Conservation (phyloP, 2,329 filamentous ascomycete genomes). For the Aspergillus unguis region DNA sequence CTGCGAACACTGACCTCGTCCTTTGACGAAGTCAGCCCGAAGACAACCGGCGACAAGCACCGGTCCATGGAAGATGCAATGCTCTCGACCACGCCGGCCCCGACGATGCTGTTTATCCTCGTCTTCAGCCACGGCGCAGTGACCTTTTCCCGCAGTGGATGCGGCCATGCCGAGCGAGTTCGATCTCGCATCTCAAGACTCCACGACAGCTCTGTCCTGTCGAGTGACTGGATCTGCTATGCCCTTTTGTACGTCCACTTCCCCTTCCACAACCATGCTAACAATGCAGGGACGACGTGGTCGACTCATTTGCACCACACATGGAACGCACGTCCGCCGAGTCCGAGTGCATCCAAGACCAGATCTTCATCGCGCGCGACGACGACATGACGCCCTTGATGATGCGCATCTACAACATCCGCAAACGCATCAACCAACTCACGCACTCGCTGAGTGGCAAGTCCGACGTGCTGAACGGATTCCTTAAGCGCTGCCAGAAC, state of each 20-base stretch:
- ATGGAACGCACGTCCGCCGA: conserved; percentile 80
- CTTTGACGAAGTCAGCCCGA: conserved; percentile 51
- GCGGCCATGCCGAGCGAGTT: conserved; percentile 78
- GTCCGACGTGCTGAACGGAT: conserved; percentile 91
- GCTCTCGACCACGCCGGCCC: conserved; percentile 48
- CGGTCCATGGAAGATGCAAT: too few species aligned
- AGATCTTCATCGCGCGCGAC: conserved; percentile 83
- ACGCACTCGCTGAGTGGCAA: conserved; percentile 89
- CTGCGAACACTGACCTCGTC: conserved; percentile 78
- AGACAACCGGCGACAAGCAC: neutral
- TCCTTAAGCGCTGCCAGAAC: conserved; percentile 89
- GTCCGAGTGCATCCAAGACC: conserved; percentile 88
- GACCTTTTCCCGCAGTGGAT: conserved; percentile 86
- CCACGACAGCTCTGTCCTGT: conserved; percentile 86
- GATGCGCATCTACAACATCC: conserved; percentile 77
- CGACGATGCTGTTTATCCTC: conserved; percentile 90
- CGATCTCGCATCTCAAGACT: conserved; percentile 82
- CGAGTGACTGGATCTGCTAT: conserved; percentile 98
- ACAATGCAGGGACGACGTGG: conserved; percentile 92
- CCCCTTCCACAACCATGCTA: neutral
- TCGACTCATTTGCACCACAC: conserved; percentile 86
- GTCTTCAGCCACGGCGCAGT: conserved; percentile 91
- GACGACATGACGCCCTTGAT: conserved; percentile 85
- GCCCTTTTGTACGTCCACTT: conserved; percentile 71
- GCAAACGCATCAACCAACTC: conserved; percentile 88